Evolutionary conservation across 176 grass and related monocot species (phyloP).

Genomic region (Triticum urartu): DNA sequence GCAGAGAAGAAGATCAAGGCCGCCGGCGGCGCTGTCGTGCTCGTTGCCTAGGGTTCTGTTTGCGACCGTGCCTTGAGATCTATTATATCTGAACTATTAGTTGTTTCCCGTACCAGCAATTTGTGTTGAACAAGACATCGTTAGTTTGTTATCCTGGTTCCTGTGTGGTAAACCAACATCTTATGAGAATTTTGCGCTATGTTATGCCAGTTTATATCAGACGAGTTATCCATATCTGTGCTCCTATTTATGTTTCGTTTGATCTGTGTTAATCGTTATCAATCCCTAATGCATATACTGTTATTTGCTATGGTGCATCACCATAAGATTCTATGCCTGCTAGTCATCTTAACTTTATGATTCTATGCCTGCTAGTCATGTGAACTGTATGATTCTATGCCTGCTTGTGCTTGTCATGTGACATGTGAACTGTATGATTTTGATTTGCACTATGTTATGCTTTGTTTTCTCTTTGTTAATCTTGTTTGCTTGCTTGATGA

Average conservation of each 20-base stretch:
- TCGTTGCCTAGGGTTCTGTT: conserved; percentile 62
- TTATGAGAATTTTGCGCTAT: conserved; percentile 27
- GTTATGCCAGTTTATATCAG: conserved; percentile 29
- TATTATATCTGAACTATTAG: conserved; percentile 37
- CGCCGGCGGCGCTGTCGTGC: conserved; percentile 74
- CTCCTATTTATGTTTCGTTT: not conserved
- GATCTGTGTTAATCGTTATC: not conserved
- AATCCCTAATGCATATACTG: not conserved
- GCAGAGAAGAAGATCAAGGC: conserved; percentile 99
- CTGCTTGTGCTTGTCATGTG: too few species aligned
- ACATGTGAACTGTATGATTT: too few species aligned
- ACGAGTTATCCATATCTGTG: conserved; percentile 2
- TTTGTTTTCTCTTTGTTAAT: too few species aligned
- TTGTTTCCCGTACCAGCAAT: conserved; percentile 12
- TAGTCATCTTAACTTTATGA: not conserved
- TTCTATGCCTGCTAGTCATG: too few species aligned
- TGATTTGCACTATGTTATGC: too few species aligned
- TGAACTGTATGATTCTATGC: too few species aligned
- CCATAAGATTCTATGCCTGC: not conserved
- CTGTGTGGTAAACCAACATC: not conserved
- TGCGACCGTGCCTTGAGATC: conserved; percentile 25
- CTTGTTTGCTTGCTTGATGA: too few species aligned
- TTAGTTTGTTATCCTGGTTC: conserved; percentile 25
- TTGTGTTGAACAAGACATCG: conserved; percentile 39
- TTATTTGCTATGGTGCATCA: not conserved